Conservation (phyloP, 371 early-diverging fungal species). For the Rhizopus microsporus region DNA sequence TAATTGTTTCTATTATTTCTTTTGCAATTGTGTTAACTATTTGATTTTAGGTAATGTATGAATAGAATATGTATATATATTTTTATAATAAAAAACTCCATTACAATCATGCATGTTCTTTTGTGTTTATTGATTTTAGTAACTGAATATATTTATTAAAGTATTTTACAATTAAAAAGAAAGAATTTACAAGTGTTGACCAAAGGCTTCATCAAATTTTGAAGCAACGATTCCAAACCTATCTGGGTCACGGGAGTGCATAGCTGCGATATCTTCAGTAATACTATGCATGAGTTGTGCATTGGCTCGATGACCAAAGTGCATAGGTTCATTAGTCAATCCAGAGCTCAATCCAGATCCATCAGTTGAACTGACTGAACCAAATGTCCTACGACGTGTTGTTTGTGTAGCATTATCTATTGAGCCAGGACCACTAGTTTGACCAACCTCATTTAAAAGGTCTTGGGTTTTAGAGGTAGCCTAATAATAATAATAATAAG, state of each 20-base stretch:
- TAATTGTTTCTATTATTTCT: no score
- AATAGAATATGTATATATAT: no score
- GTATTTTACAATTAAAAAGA: neutral
- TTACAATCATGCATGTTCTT: no score
- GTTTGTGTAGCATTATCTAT: neutral
- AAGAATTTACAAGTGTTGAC: slow-evolving; percentile 12
- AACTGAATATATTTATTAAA: neutral
- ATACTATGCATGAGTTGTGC: slow-evolving; percentile 16
- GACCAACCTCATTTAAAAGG: slow-evolving; percentile 6
- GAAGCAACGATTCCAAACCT: slow-evolving; percentile 16
- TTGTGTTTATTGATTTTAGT: no score
- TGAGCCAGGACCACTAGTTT: neutral
- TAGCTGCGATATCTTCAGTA: slow-evolving; percentile 17
- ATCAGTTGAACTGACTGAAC: neutral
- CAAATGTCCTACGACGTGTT: no score
- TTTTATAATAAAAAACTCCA: no score
- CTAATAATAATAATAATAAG: slow-evolving; percentile 1
- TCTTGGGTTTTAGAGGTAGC: slow-evolving; percentile 16
- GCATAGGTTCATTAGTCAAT: neutral
- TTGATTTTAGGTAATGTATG: no score
- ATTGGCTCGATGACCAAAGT: neutral
- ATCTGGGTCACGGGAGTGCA: slow-evolving; percentile 22
- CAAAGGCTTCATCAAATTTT: slow-evolving; percentile 32
- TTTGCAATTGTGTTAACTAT: no score
- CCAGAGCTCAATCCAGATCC: neutral